These are phyloP conservation scores for Penicillium sp. DNA, from an alignment of 2,329 filamentous ascomycete genomes.

Conservation along the genomic window DNA sequence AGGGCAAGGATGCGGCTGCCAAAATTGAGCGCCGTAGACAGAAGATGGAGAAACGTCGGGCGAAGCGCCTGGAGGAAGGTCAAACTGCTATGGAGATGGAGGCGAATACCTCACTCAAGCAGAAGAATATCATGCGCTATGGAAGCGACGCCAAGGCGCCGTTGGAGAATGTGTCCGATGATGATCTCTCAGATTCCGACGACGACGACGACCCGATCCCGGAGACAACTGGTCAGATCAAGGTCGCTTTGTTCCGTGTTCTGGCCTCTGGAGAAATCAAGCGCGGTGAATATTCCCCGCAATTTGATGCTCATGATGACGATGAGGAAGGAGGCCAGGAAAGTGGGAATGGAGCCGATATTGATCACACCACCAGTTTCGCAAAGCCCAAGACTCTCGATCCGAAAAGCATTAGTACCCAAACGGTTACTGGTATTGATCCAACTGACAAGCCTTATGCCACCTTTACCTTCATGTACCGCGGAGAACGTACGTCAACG, in stretches of 20 bases:
- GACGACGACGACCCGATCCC: slow-evolving; percentile 83
- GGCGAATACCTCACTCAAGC: slow-evolving; percentile 30
- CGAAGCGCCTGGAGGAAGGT: slow-evolving; percentile 69
- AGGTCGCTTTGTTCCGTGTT: slow-evolving; percentile 93
- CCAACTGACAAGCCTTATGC: slow-evolving; percentile 95
- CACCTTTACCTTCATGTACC: slow-evolving; percentile 96
- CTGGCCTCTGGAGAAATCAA: slow-evolving; percentile 96
- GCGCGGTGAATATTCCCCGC: slow-evolving; percentile 94
- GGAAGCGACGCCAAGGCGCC: slow-evolving; percentile 73
- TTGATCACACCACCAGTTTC: slow-evolving; percentile 97
- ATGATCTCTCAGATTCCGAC: slow-evolving; percentile 70
- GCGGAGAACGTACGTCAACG: slow-evolving; percentile 77
- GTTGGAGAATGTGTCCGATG: slow-evolving; percentile 70
- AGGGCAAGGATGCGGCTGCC: slow-evolving; percentile 86
- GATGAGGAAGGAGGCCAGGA: slow-evolving; percentile 69
- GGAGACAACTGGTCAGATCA: slow-evolving; percentile 95
- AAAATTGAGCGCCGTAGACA: slow-evolving; percentile 66
- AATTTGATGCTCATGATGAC: slow-evolving; percentile 95
- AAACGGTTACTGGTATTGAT: slow-evolving; percentile 98
- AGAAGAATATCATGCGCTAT: slow-evolving; percentile 71
- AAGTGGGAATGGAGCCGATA: slow-evolving; percentile 67
- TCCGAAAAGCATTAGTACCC: slow-evolving; percentile 95
- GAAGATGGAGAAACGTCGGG: slow-evolving; percentile 78
- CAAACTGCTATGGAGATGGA: slow-evolving; percentile 48
- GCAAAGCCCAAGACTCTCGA: slow-evolving; percentile 95